Conservation (phyloP, 306 rosid species). For the Cicer cuneatum region DNA sequence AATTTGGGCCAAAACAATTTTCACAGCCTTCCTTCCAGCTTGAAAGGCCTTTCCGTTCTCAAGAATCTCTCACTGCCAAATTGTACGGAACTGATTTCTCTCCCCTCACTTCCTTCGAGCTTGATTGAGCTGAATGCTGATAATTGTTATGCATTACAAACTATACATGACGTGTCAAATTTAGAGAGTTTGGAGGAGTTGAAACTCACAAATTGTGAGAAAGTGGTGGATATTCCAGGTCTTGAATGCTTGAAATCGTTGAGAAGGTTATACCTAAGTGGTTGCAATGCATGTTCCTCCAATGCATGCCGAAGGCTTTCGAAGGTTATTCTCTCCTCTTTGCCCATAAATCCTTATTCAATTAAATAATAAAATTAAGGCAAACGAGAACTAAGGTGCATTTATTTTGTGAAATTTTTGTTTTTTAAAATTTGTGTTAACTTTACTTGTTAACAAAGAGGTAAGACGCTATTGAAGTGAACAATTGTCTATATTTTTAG, state of each 20-base stretch:
- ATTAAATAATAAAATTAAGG: background rate
- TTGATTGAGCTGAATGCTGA: slow-evolving; percentile 54
- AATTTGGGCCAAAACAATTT: slow-evolving; percentile 54
- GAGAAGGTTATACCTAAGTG: slow-evolving; percentile 56
- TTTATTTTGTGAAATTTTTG: too few relatives aligned
- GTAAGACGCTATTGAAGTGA: too few relatives aligned
- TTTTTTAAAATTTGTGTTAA: too few relatives aligned
- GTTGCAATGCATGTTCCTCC: slow-evolving; percentile 59
- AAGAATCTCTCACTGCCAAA: slow-evolving; percentile 44
- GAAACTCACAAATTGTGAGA: slow-evolving; percentile 63
- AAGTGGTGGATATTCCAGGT: slow-evolving; percentile 64
- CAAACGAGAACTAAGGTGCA: background rate
- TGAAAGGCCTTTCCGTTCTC: slow-evolving; percentile 60
- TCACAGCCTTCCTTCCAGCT: slow-evolving; percentile 67
- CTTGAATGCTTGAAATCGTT: slow-evolving; percentile 68
- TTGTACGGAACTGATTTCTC: slow-evolving; percentile 55
- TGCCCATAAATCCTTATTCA: background rate
- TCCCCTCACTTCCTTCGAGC: slow-evolving; percentile 76
- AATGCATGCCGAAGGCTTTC: slow-evolving; percentile 53
- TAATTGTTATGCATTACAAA: slow-evolving; percentile 57
- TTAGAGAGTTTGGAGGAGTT: slow-evolving; percentile 52
- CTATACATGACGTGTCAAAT: slow-evolving; percentile 57
- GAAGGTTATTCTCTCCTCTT: slow-evolving; percentile 53
- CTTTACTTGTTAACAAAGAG: too few relatives aligned
- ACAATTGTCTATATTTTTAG: too few relatives aligned